Evolutionary conservation across 2,329 filamentous ascomycete genomes (phyloP).

Genomic region (Neonectria neomacrospora): DNA sequence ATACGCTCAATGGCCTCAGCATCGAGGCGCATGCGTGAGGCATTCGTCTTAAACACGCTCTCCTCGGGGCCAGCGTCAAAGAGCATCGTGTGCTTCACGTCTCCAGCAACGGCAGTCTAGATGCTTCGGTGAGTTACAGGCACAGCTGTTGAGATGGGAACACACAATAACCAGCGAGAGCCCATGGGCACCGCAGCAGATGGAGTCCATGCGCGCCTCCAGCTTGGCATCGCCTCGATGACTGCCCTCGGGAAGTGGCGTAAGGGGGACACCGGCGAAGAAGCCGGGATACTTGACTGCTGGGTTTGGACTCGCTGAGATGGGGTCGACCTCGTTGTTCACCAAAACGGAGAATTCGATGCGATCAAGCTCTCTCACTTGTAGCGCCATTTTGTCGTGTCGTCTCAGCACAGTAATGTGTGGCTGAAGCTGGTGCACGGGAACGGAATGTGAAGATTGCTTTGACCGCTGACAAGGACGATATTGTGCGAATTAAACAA

Average conservation of each 20-base stretch:
- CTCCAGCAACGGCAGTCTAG: conserved; percentile 58
- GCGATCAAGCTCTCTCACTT: background rate
- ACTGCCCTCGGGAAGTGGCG: conserved; percentile 15
- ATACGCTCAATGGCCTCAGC: conserved; percentile 54
- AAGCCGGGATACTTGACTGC: conserved; percentile 56
- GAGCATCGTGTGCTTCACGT: conserved; percentile 57
- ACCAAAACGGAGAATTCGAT: conserved; percentile 62
- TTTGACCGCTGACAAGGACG: background rate
- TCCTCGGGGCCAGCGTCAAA: conserved; percentile 66
- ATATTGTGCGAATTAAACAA: background rate
- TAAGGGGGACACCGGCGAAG: conserved; percentile 54
- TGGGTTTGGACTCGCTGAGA: conserved; percentile 58
- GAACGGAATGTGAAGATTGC: background rate
- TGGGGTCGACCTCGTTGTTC: conserved; percentile 65
- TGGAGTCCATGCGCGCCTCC: conserved; percentile 60
- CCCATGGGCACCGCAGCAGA: conserved; percentile 66
- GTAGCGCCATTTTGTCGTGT: background rate
- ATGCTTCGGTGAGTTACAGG: conserved; percentile 17
- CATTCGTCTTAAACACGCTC: conserved; percentile 62
- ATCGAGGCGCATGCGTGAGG: conserved; percentile 43
- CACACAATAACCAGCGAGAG: conserved; percentile 62
- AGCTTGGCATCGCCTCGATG: conserved; percentile 55
- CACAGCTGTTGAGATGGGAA: background rate
- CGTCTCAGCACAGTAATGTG: background rate
- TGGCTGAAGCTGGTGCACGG: background rate